phyloP scores from a whole-genome alignment of 2,329 filamentous ascomycete species.

The Ambrosiella beaveri region DNA sequence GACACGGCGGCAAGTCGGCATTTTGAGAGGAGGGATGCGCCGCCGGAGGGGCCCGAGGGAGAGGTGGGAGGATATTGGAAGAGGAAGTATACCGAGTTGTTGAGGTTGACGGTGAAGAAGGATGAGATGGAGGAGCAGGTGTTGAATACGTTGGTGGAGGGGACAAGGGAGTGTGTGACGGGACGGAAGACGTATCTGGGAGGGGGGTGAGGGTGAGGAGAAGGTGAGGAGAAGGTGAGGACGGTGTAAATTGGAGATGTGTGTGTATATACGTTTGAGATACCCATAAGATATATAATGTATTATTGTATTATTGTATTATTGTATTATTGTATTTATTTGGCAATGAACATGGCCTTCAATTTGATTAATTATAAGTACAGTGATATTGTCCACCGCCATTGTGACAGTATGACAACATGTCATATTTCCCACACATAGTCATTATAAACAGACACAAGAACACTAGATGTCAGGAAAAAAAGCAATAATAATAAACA shows the following conservation, averaged over 20 bases:
- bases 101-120: constrained; percentile 2
- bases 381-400: too few relatives aligned
- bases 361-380: too few relatives aligned
- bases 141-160: not conserved
- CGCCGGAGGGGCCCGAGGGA: not conserved
- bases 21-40: constrained; percentile 4
- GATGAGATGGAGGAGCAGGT: constrained; percentile 4
- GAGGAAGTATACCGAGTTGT: constrained; percentile 10
- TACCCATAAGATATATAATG: not conserved
- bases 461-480: not conserved
- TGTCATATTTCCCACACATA: too few relatives aligned
- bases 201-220: too few relatives aligned
- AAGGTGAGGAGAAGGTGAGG: not conserved
- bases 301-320: not conserved
- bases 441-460: not conserved
- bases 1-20: not conserved
- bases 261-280: too few relatives aligned
- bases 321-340: not conserved
- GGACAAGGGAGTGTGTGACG: not conserved
- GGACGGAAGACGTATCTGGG: not conserved
- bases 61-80: constrained; percentile 7
- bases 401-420: too few relatives aligned
- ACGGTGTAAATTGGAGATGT: not conserved
- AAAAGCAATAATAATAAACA: too few relatives aligned
- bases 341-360: not conserved